Base-by-base conservation (phyloP, 2,329 filamentous ascomycete species). In the Trichoderma koningiopsis region DNA sequence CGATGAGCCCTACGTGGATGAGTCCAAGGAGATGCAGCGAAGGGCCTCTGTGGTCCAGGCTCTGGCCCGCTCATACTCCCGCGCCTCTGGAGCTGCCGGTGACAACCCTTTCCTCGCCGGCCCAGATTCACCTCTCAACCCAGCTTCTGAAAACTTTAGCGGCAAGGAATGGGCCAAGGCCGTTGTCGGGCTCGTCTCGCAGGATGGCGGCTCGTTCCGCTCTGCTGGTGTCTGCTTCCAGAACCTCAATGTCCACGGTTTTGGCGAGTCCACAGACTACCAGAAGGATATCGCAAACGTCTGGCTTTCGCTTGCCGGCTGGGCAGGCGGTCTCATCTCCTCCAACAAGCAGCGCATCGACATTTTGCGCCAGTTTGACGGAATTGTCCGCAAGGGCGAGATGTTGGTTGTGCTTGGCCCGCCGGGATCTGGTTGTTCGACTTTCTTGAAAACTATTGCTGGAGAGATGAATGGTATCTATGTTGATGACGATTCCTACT, bases 381-480 rank as follows among this genome's bases (percentile, higher is more conserved):
- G 91, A 31, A 76, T 92, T 0, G 88, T 93, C 1, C 84, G 87
- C 75, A 87, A 86, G 71, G 91, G 91, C 55, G 91, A 93, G 82
- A 92, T 93, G 89, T 80, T 93, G 33, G 89, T 93, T 19, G 91
- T 93, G 2, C 84, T 93, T 40, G 91, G 91, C 19, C 91, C 90
- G 68, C 91, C 91, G 2, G 87, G 87, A 52, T 85, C 86, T n/a
- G 91, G 91, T 66, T 97, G 93, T 79, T 93, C 91, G 19, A 96
- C 93, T 2, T 90, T 96, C 72, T 83, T 97, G 69, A 96, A 96
- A 83, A 92, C 92, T 0, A 88, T 96, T 73, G 88, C 92, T 4
- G 93, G 93, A 70, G 92, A 96, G 79, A 92, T 91, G 27, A 91
- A 94, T 73, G 93, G 93, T 63, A 89, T 96, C 74, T 88, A 86